A percentile compares a stretch with the other conserved stretches of the same genome.
Conservation (phyloP, 2,329 filamentous ascomycete genomes). For the Ophiostoma quercus region DNA sequence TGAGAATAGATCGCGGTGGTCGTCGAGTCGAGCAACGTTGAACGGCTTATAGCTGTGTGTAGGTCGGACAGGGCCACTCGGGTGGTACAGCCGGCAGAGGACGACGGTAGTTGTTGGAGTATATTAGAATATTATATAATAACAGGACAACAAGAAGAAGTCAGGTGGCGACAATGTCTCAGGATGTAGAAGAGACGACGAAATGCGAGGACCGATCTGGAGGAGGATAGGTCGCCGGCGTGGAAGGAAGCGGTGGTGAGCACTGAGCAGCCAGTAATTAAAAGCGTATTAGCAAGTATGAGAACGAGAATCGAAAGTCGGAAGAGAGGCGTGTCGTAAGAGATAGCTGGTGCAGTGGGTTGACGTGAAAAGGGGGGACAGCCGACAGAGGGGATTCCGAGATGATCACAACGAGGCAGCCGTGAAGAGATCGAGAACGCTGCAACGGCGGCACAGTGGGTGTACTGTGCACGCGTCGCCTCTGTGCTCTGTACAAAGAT, state of each 20-base stretch:
- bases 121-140: background rate
- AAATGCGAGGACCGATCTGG: background rate
- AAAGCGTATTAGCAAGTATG: background rate
- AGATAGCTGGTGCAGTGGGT: background rate
- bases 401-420: background rate
- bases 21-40: background rate
- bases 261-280: background rate
- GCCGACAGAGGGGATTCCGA: background rate
- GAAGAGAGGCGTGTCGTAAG: background rate
- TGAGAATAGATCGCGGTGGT: background rate
- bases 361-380: constrained; percentile 9
- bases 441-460: background rate
- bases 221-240: background rate
- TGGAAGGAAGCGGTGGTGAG: background rate
- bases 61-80: background rate
- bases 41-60: background rate
- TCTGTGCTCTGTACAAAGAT: background rate
- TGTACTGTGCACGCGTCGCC: background rate
- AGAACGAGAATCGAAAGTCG: background rate
- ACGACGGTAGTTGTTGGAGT: background rate
- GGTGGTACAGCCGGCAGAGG: background rate
- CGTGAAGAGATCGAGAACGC: constrained; percentile 5
- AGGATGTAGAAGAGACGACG: background rate
- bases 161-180: background rate
- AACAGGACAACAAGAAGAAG: too few relatives aligned